These are phyloP conservation scores for Aureobasidium lini DNA, from an alignment of 2,329 filamentous ascomycete species.

Conservation along the genomic window DNA sequence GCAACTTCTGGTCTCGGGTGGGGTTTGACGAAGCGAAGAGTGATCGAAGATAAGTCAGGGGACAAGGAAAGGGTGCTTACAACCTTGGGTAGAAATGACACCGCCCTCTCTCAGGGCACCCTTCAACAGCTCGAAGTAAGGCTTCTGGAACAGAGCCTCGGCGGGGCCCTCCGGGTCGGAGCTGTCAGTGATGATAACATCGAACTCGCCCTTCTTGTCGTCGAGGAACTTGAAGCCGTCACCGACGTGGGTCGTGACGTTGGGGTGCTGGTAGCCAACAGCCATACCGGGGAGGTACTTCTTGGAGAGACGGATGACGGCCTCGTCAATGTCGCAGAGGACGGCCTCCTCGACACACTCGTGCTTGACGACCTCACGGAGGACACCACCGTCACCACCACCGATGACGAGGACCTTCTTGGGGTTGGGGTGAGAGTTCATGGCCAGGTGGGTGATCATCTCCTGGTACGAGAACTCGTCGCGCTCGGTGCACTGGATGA, in stretches of 20 bases:
- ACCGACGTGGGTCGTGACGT: slow-evolving; percentile 84
- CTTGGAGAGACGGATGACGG: slow-evolving; percentile 97
- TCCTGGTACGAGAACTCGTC: slow-evolving; percentile 98
- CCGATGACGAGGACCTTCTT: slow-evolving; percentile 98
- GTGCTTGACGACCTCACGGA: slow-evolving; percentile 99
- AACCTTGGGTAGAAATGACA: slow-evolving; percentile 99
- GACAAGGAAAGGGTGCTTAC: slow-evolving; percentile 66
- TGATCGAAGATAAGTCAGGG: slow-evolving; percentile 18
- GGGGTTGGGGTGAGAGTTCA: slow-evolving; percentile 97
- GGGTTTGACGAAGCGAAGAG: neutral
- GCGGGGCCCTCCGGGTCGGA: slow-evolving; percentile 96
- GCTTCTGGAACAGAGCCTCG: slow-evolving; percentile 95
- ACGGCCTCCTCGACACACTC: slow-evolving; percentile 91
- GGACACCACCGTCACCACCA: slow-evolving; percentile 92
- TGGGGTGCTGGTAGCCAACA: slow-evolving; percentile 82
- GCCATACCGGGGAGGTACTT: slow-evolving; percentile 94
- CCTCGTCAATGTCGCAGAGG: slow-evolving; percentile 98
- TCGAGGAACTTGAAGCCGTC: slow-evolving; percentile 98
- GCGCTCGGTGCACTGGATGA: slow-evolving; percentile 97
- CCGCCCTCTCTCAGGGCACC: slow-evolving; percentile 88
- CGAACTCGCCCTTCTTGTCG: slow-evolving; percentile 94
- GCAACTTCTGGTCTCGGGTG: neutral
- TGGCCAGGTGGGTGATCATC: slow-evolving; percentile 98
- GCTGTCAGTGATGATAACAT: slow-evolving; percentile 99
- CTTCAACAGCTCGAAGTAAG: slow-evolving; percentile 91